Evolutionary conservation across 2,329 filamentous ascomycete species (phyloP).

Genomic region (Epichloe coenophiala): DNA sequence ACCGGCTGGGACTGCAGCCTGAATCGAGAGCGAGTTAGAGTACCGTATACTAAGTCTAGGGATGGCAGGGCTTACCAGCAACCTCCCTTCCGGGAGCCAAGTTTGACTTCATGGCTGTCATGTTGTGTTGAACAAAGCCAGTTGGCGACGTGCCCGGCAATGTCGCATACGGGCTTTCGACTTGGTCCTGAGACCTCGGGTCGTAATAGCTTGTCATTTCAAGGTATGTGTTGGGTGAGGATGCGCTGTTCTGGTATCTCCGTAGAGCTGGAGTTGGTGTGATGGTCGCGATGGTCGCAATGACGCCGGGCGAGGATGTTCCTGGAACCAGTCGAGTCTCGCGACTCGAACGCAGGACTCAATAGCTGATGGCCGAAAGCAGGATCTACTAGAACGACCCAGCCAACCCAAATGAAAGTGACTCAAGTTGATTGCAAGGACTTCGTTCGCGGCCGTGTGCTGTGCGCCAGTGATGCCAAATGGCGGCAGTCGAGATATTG

Average conservation of each 20-base stretch:
- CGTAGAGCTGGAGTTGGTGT: background rate
- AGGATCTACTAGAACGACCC: background rate
- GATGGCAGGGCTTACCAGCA: slow-evolving; percentile 13
- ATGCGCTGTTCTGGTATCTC: background rate
- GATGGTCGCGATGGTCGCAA: background rate
- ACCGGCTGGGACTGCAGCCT: slow-evolving; percentile 27
- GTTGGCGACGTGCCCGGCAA: slow-evolving; percentile 19
- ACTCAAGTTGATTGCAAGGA: background rate
- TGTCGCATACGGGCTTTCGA: slow-evolving; percentile 16
- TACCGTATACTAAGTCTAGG: too few relatives aligned
- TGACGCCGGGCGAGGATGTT: background rate
- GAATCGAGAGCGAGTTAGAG: background rate
- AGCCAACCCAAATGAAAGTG: background rate
- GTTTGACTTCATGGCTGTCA: slow-evolving; percentile 19
- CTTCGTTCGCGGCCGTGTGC: background rate
- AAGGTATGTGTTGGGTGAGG: background rate
- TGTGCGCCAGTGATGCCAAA: background rate
- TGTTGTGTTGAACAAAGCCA: slow-evolving; percentile 18
- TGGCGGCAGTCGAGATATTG: background rate
- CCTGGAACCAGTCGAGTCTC: background rate
- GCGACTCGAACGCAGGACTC: background rate
- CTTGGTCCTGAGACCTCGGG: slow-evolving; percentile 15
- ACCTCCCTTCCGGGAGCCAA: slow-evolving; percentile 13
- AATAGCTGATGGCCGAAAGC: background rate
- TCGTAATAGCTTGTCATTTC: slow-evolving; percentile 18